Evolutionary conservation across 345 rosid species (phyloP), one percentile per base, ranked within the genome.

Genomic region (Sisymbrium altissimum): DNA sequence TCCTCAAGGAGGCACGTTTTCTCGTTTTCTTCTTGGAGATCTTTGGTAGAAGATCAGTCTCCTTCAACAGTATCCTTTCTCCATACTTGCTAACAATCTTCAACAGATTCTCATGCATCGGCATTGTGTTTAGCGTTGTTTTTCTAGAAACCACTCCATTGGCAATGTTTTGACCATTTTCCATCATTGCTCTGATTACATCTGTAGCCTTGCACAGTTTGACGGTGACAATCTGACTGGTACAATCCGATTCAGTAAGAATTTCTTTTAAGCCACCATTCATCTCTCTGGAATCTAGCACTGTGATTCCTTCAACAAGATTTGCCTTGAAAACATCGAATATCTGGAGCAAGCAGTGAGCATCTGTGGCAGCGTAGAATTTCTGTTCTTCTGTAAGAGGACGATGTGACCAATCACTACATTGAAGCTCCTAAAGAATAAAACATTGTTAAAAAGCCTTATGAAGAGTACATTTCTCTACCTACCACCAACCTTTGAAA

Each of bases 321-420:
- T 79, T 78, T 68, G 84, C 74, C 75, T 75, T 75, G 79, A 87
- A 88, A 40, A 70, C 78, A 64, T 72, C 79, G 78, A 84, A 94
- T 79, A 94, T 78, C 68, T 85, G 84, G 61, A 94, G 88, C 82
- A 94, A 83, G 86, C 97, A 91, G 72, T 86, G 90, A 7, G 96
- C 96, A 88, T 94, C 98, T 41, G 66, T 81, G 17, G 98, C 97
- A 56, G 96, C 96, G 79, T 91, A 91, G 45, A 71, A 71, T 77
- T 86, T 91, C 83, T 94, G 98, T 80, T 87, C 96, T 85, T 89
- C 93, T 56, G 88, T 85, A 82, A 91, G 95, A 85, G 98, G 97
- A 75, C 91, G 96, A 63, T 50, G 84, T 30, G 98, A 88, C 98
- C 97, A 94, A 75, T 94, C 95, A 87, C 98, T 94, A 85, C 97